Conservation (phyloP, 2,329 filamentous ascomycete species). For the Ophiostoma angusticollis region DNA sequence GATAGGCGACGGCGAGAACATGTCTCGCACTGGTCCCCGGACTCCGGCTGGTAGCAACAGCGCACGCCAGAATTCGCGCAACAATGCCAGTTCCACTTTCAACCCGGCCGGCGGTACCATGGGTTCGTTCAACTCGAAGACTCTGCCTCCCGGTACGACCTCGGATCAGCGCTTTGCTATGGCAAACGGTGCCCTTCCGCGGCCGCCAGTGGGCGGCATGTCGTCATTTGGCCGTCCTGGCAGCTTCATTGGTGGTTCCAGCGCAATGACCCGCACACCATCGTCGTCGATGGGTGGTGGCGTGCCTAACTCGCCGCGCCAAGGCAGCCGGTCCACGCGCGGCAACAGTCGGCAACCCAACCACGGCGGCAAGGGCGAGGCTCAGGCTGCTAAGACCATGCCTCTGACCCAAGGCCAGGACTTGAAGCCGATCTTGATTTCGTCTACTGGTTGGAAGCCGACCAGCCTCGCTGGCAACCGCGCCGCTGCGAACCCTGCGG, state of each 20-base stretch:
- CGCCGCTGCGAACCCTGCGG: slow-evolving; percentile 23
- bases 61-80: slow-evolving; percentile 32
- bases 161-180: slow-evolving; percentile 64
- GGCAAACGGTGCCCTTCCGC: slow-evolving; percentile 38
- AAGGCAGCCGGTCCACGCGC: slow-evolving; percentile 47
- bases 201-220: slow-evolving; percentile 20
- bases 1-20: slow-evolving; percentile 62
- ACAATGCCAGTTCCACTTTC: slow-evolving; percentile 15
- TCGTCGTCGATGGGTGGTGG: slow-evolving; percentile 40
- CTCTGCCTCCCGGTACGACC: slow-evolving; percentile 62
- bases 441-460: slow-evolving; percentile 80
- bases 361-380: slow-evolving; percentile 43
- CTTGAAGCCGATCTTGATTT: slow-evolving; percentile 63
- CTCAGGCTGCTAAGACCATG: slow-evolving; percentile 72
- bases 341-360: slow-evolving; percentile 50
- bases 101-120: slow-evolving; percentile 34
- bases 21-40: slow-evolving; percentile 46
- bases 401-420: slow-evolving; percentile 76
- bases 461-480: slow-evolving; percentile 49
- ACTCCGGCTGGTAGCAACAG: slow-evolving; percentile 36
- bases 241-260: slow-evolving; percentile 49
- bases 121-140: slow-evolving; percentile 56
- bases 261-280: slow-evolving; percentile 51
- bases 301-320: slow-evolving; percentile 59
- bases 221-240: slow-evolving; percentile 41